Base-by-base conservation (phyloP, 148 eudicot species). In the Linanthus parryae region DNA sequence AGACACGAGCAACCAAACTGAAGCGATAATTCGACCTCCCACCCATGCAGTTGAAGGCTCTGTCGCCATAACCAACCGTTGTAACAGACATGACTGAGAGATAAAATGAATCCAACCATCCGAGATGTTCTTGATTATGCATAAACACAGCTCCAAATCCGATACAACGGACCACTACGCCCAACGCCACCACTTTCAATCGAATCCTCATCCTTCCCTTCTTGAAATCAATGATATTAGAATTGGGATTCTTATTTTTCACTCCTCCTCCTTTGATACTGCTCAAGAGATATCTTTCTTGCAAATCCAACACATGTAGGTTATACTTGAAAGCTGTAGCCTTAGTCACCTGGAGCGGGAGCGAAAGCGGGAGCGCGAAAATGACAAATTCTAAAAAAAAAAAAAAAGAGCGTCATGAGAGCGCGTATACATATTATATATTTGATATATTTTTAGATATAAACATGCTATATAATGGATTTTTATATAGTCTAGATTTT, bases 61-160 rank as follows among this genome's bases (percentile, higher is more conserved):
- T 54, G 43, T 81, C 88, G 0, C 88, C 88, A 49, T 82, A 82
- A 5, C 88, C 88, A 21, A 82, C 88, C 0, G 88, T 82, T 5
- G 88, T 82, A 7, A 82, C 88, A 0, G 88, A 82, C 44, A 82
- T 63, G 4, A 77, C 88, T 1, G 86, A 68, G 22, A 80, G 29
- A 40, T 76, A 80, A 15, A 76, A 14, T 3, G 75, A 70, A 59
- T 82, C 84, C n/a, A 82, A 50, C 71, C 69, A 76, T n/a, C n/a
- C n/a, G n/a, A n/a, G n/a, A n/a, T n/a, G n/a, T n/a, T n/a, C n/a
- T n/a, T n/a, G n/a, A n/a, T n/a, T n/a, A 29, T 54, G 58, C 50
- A 82, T 47, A 19, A 70, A 64, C 19, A 67, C 7, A 8, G 65
- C 8, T 5, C 84, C 89, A 5, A 82, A 28, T 28, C 75, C 84